Evolutionary conservation across 768 basidiomycete genomes (phyloP).

Genomic region (Pleurotus sapidus): DNA sequence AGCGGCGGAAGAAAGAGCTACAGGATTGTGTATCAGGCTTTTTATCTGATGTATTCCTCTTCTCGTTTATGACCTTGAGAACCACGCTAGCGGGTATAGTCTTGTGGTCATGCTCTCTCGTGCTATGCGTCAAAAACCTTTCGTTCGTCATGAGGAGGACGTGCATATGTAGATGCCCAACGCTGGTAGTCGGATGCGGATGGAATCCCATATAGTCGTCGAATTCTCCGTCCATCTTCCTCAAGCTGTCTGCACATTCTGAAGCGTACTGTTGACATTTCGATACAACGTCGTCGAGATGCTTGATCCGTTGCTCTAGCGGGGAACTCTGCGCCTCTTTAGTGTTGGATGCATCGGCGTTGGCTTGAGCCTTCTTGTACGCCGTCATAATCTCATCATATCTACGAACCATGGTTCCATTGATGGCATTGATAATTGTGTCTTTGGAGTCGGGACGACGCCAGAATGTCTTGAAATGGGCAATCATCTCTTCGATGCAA

Average conservation of each 20-base stretch:
- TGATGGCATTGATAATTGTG: background rate
- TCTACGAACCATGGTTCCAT: background rate
- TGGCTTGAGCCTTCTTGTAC: background rate
- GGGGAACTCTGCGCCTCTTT: too few relatives aligned
- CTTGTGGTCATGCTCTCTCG: conserved; percentile 12
- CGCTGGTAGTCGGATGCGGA: conserved; percentile 10
- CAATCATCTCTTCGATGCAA: background rate
- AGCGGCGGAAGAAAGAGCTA: too few relatives aligned
- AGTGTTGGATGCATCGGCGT: too few relatives aligned
- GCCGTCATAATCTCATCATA: background rate
- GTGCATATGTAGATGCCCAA: conserved; percentile 16
- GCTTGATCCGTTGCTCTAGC: too few relatives aligned
- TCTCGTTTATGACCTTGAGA: too few relatives aligned
- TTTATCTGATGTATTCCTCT: too few relatives aligned
- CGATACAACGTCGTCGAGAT: too few relatives aligned
- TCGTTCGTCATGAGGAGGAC: background rate
- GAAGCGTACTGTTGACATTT: too few relatives aligned
- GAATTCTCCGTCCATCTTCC: background rate
- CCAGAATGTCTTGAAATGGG: background rate
- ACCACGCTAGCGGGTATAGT: conserved; percentile 11
- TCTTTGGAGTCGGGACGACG: background rate
- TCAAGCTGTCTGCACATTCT: background rate
- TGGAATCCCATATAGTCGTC: conserved; percentile 11
- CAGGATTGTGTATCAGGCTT: too few relatives aligned
- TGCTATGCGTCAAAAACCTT: conserved; percentile 10